phyloP scores from a whole-genome alignment of 129 eudicot genomes.

The Calendula officinalis region DNA sequence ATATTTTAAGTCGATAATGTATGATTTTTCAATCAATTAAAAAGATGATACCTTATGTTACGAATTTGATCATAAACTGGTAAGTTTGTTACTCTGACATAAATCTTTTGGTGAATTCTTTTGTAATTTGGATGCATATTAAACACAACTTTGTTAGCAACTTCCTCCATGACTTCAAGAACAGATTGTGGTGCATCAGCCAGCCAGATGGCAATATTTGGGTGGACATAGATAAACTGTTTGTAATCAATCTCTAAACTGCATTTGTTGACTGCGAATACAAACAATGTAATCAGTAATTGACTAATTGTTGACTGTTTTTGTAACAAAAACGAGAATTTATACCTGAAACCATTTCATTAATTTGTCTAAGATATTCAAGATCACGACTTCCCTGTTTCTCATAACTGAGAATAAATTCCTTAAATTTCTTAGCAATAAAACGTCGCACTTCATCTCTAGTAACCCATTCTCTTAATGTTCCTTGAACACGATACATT shows the following conservation, averaged over 20 bases:
- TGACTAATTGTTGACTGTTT: too few relatives aligned
- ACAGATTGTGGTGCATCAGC: constrained; percentile 99
- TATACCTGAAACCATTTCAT: constrained; percentile 93
- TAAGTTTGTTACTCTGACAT: constrained; percentile 88
- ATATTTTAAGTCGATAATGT: background rate
- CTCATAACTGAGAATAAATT: constrained; percentile 65
- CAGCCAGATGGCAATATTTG: constrained; percentile 96
- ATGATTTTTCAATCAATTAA: background rate
- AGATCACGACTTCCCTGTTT: constrained; percentile 55
- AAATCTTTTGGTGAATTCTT: constrained; percentile 76
- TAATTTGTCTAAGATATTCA: constrained; percentile 77
- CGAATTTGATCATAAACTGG: constrained; percentile 99
- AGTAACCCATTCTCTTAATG: constrained; percentile 98
- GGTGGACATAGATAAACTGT: constrained; percentile 81
- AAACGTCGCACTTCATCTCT: constrained; percentile 99
- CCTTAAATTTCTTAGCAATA: constrained; percentile 88
- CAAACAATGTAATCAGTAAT: constrained; percentile 1
- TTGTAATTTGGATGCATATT: constrained; percentile 78
- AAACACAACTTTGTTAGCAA: constrained; percentile 88
- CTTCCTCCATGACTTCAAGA: constrained; percentile 99
- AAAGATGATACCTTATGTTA: constrained; percentile 66
- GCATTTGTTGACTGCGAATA: constrained; percentile 82
- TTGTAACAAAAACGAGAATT: background rate
- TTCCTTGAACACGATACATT: constrained; percentile 96
- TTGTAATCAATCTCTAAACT: constrained; percentile 96